Percentiles rank a stretch among this genome's conserved stretches.
Conservation (phyloP, 2,329 filamentous ascomycete species). For the Talaromyces rugulosus region DNA sequence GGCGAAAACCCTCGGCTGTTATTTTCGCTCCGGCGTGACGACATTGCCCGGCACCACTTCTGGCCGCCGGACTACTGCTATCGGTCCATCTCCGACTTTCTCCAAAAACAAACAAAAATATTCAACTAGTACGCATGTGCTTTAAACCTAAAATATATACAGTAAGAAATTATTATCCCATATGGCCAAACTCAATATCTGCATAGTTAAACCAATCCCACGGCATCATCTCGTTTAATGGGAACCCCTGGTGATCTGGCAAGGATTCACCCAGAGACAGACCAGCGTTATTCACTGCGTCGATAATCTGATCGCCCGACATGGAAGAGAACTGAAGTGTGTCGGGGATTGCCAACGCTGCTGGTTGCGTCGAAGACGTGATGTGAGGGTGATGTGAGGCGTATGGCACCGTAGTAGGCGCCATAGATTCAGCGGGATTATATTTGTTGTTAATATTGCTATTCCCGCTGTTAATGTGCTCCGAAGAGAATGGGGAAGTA, state of each 20-base stretch:
- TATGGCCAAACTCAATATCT: slow-evolving; percentile 11
- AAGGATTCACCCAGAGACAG: slow-evolving; percentile 54
- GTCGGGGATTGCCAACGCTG: slow-evolving; percentile 42
- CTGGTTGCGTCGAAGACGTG: slow-evolving; percentile 22
- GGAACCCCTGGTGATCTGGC: slow-evolving; percentile 44
- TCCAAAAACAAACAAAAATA: neutral
- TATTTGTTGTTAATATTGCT: neutral
- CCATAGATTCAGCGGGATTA: neutral
- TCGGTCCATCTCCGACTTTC: neutral
- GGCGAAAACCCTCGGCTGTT: neutral
- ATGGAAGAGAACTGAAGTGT: slow-evolving; percentile 63
- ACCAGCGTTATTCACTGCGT: slow-evolving; percentile 61
- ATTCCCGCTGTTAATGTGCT: neutral
- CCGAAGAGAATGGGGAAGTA: slow-evolving; percentile 3
- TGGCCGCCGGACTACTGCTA: slow-evolving; percentile 18
- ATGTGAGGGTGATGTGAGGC: slow-evolving; percentile 3
- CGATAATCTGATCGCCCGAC: slow-evolving; percentile 65
- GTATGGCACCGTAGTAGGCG: neutral
- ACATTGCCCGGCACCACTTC: slow-evolving; percentile 25
- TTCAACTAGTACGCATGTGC: neutral
- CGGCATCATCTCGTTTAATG: slow-evolving; percentile 57
- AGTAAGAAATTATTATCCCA: neutral
- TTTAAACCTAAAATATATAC: neutral
- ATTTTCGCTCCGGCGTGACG: slow-evolving; percentile 8
- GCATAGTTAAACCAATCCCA: slow-evolving; percentile 54